Percentiles rank a stretch among this genome's conserved stretches.
Conservation (phyloP, 1,284 basidiomycete species). For the Abortiporus biennis region DNA sequence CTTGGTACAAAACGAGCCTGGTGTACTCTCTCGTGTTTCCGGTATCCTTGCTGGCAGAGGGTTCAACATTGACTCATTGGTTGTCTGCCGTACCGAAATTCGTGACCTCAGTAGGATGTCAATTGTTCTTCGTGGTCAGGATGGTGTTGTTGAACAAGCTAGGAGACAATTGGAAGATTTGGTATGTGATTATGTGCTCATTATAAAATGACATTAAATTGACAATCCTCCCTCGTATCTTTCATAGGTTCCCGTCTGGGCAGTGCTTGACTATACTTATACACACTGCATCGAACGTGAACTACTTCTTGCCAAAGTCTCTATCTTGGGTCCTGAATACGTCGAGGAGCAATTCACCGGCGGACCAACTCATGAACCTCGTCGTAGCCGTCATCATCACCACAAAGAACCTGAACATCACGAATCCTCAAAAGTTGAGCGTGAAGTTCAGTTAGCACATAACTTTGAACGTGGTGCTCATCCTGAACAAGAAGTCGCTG, state of each 20-base stretch:
- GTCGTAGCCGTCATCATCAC: too few relatives aligned
- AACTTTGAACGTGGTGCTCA: constrained; percentile 58
- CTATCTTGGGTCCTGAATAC: constrained; percentile 96
- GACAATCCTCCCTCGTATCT: neutral
- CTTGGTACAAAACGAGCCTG: constrained; percentile 98
- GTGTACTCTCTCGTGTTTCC: constrained; percentile 95
- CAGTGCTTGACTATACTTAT: constrained; percentile 92
- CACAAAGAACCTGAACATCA: constrained; percentile 11
- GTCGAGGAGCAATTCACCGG: constrained; percentile 84
- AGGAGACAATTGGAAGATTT: constrained; percentile 91
- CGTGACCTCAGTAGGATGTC: constrained; percentile 98
- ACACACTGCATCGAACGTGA: constrained; percentile 53
- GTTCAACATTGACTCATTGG: constrained; percentile 98
- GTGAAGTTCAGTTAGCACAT: constrained; percentile 65
- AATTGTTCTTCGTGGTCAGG: constrained; percentile 94
- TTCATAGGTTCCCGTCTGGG: constrained; percentile 90
- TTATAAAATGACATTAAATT: too few relatives aligned
- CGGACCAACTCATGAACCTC: constrained; percentile 76
- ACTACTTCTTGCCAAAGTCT: constrained; percentile 48
- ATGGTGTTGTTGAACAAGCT: constrained; percentile 97
- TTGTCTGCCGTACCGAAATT: constrained; percentile 98
- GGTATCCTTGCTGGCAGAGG: constrained; percentile 96
- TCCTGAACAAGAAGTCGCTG: constrained; percentile 16
- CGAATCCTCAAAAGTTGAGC: constrained; percentile 49
- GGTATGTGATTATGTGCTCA: too few relatives aligned